phyloP scores from a whole-genome alignment of 1,284 basidiomycete species.

The Ustilago lituana region DNA sequence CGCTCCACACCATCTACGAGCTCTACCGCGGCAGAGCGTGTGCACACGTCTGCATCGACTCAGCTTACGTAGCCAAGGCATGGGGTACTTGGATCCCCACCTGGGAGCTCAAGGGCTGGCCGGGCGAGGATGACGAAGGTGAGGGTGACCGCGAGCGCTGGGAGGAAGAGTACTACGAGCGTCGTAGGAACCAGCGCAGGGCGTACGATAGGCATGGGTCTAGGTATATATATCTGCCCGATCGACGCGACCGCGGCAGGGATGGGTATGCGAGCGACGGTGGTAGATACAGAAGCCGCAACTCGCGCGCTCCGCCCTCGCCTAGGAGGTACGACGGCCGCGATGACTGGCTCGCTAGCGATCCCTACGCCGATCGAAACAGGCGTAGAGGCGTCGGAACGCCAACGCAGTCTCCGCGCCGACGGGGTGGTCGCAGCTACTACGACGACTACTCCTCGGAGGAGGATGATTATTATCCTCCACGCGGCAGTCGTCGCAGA shows the following conservation, averaged over 20 bases:
- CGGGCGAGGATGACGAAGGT: slow-evolving; percentile 48
- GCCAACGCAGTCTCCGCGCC: slow-evolving; percentile 4
- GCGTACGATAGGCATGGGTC: slow-evolving; percentile 23
- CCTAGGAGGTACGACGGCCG: slow-evolving; percentile 16
- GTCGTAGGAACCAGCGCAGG: slow-evolving; percentile 26
- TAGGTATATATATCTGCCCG: slow-evolving; percentile 24
- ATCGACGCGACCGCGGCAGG: slow-evolving; percentile 12
- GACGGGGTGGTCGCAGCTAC: slow-evolving; percentile 16
- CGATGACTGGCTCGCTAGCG: slow-evolving; percentile 42
- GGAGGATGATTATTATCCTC: slow-evolving; percentile 27
- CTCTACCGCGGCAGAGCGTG: slow-evolving; percentile 50
- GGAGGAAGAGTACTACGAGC: slow-evolving; percentile 31
- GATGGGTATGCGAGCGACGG: slow-evolving; percentile 38
- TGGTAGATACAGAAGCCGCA: slow-evolving; percentile 16
- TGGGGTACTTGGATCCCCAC: slow-evolving; percentile 62
- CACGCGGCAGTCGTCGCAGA: slow-evolving; percentile 9
- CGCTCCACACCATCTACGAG: slow-evolving; percentile 49
- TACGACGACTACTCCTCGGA: slow-evolving; percentile 43
- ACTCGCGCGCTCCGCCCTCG: slow-evolving; percentile 6
- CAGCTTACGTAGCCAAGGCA: slow-evolving; percentile 61
- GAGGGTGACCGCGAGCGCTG: slow-evolving; percentile 23
- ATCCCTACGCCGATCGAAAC: slow-evolving; percentile 29
- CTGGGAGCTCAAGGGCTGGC: slow-evolving; percentile 60
- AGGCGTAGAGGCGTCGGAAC: slow-evolving; percentile 10
- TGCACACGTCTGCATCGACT: slow-evolving; percentile 60